Conservation (phyloP, 345 rosid species). For the Eutrema yunnanense region DNA sequence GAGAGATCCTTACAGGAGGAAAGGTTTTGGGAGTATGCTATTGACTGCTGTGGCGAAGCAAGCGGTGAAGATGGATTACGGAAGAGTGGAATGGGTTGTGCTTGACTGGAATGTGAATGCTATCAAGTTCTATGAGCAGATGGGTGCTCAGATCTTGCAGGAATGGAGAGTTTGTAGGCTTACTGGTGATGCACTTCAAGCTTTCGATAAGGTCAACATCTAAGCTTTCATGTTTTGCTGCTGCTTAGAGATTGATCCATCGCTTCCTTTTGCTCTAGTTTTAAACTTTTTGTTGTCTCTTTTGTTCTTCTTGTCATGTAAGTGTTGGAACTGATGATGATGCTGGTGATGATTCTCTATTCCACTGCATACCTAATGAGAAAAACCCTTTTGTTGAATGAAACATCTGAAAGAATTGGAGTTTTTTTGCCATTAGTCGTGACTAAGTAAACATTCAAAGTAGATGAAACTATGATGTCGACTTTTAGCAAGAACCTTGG, state of each 20-base stretch:
- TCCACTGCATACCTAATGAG: not conserved
- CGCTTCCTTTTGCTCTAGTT: not conserved
- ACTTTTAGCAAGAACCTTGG: too few relatives aligned
- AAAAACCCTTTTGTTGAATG: not conserved
- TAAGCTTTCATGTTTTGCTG: not conserved
- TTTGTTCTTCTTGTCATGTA: conserved; percentile 1
- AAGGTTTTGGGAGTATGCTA: conserved; percentile 70
- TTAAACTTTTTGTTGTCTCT: not conserved
- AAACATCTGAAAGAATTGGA: not conserved
- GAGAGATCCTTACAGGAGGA: conserved; percentile 75
- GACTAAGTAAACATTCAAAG: too few relatives aligned
- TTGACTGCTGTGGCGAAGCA: conserved; percentile 75
- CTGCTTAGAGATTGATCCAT: not conserved
- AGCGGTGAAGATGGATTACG: conserved; percentile 83
- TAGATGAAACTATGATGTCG: too few relatives aligned
- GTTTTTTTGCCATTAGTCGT: too few relatives aligned
- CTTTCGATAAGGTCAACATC: conserved; percentile 39
- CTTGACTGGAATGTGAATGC: conserved; percentile 92
- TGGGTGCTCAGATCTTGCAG: conserved; percentile 72
- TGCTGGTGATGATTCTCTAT: not conserved
- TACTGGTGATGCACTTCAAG: conserved; percentile 76
- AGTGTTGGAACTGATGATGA: not conserved
- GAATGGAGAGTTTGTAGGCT: conserved; percentile 88
- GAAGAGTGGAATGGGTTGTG: conserved; percentile 88
- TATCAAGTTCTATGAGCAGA: conserved; percentile 69